Evolutionary conservation across 2,329 filamentous ascomycete species (phyloP).

Genomic region (Hymenoscyphus occultus): DNA sequence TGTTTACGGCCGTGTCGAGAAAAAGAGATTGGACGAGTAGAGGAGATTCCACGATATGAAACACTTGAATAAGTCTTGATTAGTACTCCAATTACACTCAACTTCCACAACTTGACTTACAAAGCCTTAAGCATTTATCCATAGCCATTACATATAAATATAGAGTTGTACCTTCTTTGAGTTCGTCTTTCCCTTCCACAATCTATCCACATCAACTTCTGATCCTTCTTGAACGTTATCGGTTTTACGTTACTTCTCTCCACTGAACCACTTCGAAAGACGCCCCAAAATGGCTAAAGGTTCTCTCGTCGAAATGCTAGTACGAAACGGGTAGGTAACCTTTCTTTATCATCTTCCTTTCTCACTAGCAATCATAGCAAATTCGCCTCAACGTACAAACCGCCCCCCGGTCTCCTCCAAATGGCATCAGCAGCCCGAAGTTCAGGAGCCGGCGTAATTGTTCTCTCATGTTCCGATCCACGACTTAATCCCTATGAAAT

Average conservation of each 20-base stretch:
- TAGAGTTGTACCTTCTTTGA: neutral
- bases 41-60: neutral
- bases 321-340: constrained; percentile 24
- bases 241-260: neutral
- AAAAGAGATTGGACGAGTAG: neutral
- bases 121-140: neutral
- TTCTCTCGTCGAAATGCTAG: constrained; percentile 24
- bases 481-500: constrained; percentile 27
- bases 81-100: neutral
- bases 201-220: neutral
- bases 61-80: neutral
- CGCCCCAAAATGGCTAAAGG: constrained; percentile 23
- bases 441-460: constrained; percentile 21
- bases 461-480: constrained; percentile 27
- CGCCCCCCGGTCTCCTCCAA: constrained; percentile 20
- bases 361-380: constrained; percentile 13
- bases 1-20: neutral
- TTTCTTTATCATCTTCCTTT: neutral
- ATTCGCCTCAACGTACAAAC: constrained; percentile 18
- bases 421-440: constrained; percentile 20
- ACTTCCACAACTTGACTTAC: neutral
- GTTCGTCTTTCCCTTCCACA: neutral
- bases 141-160: neutral
- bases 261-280: neutral
- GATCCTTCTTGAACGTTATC: neutral